Conservation (phyloP, 1,284 basidiomycete genomes). For the Ganoderma multipileum region DNA sequence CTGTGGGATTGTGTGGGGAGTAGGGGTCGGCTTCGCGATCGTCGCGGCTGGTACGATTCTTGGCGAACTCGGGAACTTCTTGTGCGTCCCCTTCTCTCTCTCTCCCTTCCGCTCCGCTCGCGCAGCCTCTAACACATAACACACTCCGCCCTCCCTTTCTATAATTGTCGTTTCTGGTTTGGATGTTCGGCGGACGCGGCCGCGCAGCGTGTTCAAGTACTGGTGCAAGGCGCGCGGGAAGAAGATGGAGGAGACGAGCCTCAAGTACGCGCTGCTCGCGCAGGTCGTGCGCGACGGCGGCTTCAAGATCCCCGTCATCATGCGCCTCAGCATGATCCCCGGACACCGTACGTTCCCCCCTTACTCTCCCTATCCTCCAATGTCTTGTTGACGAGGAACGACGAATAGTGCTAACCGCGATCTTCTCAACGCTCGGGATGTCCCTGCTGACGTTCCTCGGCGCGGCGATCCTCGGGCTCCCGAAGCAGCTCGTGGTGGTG, state of each 20-base stretch:
- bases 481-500: conserved; percentile 79
- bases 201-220: conserved; percentile 59
- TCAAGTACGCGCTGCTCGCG: conserved; percentile 80
- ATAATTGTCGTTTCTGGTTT: too few relatives aligned
- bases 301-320: conserved; percentile 76
- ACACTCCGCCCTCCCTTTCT: conserved; percentile 17
- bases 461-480: conserved; percentile 78
- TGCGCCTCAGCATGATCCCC: conserved; percentile 79
- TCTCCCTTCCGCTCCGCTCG: background rate
- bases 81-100: conserved; percentile 43
- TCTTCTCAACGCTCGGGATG: conserved; percentile 85
- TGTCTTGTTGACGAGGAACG: background rate
- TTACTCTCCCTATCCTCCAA: background rate
- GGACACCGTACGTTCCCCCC: conserved; percentile 64
- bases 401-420: conserved; percentile 63
- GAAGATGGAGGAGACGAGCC: conserved; percentile 72
- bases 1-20: conserved; percentile 76
- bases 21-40: conserved; percentile 72
- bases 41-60: conserved; percentile 70
- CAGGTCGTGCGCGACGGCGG: conserved; percentile 81
- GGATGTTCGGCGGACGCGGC: background rate
- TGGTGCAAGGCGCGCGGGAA: conserved; percentile 68
- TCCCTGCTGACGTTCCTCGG: conserved; percentile 70
- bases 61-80: conserved; percentile 74
- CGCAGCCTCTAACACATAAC: conserved; percentile 42